These are phyloP conservation scores for Cryphonectria japonica DNA, from an alignment of 2,329 filamentous ascomycete species.

Conservation along the genomic window DNA sequence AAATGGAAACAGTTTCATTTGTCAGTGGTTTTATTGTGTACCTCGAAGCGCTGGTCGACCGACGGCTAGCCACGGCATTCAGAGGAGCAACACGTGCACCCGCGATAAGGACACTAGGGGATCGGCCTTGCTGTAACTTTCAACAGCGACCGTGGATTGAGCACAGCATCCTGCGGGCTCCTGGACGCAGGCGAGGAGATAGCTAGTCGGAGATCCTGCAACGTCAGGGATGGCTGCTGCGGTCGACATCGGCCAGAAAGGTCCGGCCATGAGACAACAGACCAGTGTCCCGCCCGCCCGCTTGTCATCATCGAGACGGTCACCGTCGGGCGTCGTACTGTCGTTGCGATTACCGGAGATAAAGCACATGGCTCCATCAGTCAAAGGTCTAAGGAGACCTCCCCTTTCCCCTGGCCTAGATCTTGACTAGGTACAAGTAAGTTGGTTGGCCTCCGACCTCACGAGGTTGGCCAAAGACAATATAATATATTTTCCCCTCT, in stretches of 20 bases:
- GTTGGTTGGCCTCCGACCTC: conserved; percentile 1
- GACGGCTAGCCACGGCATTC: conserved; percentile 29
- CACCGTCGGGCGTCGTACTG: background rate
- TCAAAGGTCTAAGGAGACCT: background rate
- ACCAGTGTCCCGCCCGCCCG: conserved; percentile 1
- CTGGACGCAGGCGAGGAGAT: conserved; percentile 17
- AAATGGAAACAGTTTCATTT: conserved; percentile 19
- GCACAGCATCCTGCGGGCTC: conserved; percentile 21
- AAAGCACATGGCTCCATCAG: conserved; percentile 18
- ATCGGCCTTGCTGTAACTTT: conserved; percentile 23
- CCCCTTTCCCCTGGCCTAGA: conserved; percentile 7
- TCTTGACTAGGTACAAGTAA: conserved; percentile 6
- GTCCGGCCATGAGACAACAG: background rate
- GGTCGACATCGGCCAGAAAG: conserved; percentile 15
- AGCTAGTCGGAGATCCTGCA: conserved; percentile 3
- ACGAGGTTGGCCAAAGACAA: conserved; percentile 2
- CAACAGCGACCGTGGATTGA: conserved; percentile 19
- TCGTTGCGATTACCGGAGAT: conserved; percentile 30
- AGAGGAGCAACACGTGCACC: conserved; percentile 5
- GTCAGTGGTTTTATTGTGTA: conserved; percentile 16
- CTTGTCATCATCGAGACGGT: conserved; percentile 3
- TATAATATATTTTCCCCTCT: background rate
- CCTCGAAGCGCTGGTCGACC: background rate
- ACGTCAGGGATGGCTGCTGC: conserved; percentile 8
- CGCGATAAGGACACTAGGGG: conserved; percentile 27